A percentile compares a stretch with the other conserved stretches of the same genome.
These are phyloP conservation scores for Ascochyta koolunga DNA, from an alignment of 2,329 filamentous ascomycete species.

Conservation along the genomic window DNA sequence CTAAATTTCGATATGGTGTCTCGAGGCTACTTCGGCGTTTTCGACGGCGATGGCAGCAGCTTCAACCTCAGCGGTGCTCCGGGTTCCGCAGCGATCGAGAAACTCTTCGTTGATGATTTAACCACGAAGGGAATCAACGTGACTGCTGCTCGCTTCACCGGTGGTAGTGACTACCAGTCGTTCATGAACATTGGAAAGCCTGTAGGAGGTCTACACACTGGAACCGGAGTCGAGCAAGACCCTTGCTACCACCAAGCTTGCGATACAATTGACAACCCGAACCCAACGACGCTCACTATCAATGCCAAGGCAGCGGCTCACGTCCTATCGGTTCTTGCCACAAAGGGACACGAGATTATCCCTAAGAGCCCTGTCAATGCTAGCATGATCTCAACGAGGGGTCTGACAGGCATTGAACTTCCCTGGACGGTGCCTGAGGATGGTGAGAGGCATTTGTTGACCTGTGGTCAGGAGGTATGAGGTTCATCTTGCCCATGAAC, in stretches of 20 bases:
- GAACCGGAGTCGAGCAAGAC: slow-evolving; percentile 49
- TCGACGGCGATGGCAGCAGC: slow-evolving; percentile 47
- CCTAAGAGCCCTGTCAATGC: slow-evolving; percentile 44
- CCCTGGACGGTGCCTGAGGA: slow-evolving; percentile 38
- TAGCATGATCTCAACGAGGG: slow-evolving; percentile 36
- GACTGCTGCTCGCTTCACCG: slow-evolving; percentile 47
- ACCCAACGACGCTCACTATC: slow-evolving; percentile 43
- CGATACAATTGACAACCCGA: slow-evolving; percentile 49
- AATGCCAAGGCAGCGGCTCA: slow-evolving; percentile 49
- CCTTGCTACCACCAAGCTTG: slow-evolving; percentile 50
- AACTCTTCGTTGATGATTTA: slow-evolving; percentile 46
- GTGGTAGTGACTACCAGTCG: slow-evolving; percentile 49
- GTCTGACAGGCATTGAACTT: slow-evolving; percentile 36
- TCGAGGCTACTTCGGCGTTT: slow-evolving; percentile 48
- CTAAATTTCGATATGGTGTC: slow-evolving; percentile 54
- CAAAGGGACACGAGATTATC: slow-evolving; percentile 40
- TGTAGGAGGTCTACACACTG: slow-evolving; percentile 49
- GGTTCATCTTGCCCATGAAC: too few relatives aligned
- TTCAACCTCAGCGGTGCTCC: slow-evolving; percentile 42
- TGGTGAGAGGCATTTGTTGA: slow-evolving; percentile 38
- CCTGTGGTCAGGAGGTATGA: slow-evolving; percentile 42
- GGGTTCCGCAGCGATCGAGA: slow-evolving; percentile 44
- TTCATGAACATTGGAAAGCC: slow-evolving; percentile 51
- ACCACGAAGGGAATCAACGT: slow-evolving; percentile 44
- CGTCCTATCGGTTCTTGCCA: slow-evolving; percentile 42